Base-by-base conservation (phyloP, 2,329 filamentous ascomycete genomes). In the Aureobasidium pullulans region DNA sequence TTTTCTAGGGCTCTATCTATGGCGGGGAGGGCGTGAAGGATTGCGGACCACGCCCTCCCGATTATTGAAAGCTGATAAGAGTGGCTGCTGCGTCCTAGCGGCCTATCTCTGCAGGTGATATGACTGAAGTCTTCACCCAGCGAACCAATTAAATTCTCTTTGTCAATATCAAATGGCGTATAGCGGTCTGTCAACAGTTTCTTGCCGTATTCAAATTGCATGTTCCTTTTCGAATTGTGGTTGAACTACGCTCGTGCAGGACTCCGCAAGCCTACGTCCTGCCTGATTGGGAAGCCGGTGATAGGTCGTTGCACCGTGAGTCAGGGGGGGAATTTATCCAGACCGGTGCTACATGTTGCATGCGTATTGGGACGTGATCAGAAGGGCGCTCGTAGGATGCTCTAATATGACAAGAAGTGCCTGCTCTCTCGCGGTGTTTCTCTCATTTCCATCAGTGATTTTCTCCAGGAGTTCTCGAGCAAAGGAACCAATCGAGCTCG, bases 241-340 rank as follows among this genome's bases (percentile, higher is more conserved):
- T 54, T 42, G 52, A 46, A 40, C 39, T 56, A 56, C 28, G 40
- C 52, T 56, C 52, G 52, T 46, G 52, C 29, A 46, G 52, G 52
- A 56, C 50, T 43, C 50, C 50, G 52, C 10, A 49, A 40, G 10
- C 65, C 49, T 36, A 42, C 16, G 68, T 58, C n/a, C 57, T 29
- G 28, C 50, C 61, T 37, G 68, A 68, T 34, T 67, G 63, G 9
- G 70, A 64, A 6, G 69, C 71, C 15, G 79, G 69, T 48, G 54
- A 47, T 47, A 37, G 52, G 52, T 46, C 29, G 39, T 56, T 54
- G 28, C 23, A 54, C 37, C 16, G 49, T 40, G 52, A 57, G 36
- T 57, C 52, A 44, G 42, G 52, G 36, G 50, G 52, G n/a, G 11
- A 19, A 46, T 6, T 32, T 32, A 42, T 43, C 37, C 16, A 57